phyloP scores from a whole-genome alignment of 306 rosid species.

The Erythrophleum fordii region DNA sequence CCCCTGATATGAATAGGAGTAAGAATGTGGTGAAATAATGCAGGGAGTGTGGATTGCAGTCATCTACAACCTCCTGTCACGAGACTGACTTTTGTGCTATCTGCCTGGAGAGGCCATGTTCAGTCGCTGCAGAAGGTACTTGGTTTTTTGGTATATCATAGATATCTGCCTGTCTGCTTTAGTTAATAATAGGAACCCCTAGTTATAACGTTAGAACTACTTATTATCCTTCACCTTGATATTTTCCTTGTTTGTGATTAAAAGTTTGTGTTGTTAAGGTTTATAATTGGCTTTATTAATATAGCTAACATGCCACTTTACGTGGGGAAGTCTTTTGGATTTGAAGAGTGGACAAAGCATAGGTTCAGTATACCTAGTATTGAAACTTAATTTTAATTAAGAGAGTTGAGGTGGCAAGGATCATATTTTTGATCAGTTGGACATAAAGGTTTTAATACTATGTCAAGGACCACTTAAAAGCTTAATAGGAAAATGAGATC shows the following conservation, averaged over 20 bases:
- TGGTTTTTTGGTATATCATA: slow-evolving; percentile 26
- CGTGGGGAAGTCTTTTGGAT: not conserved
- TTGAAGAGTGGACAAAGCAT: not conserved
- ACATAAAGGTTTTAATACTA: not conserved
- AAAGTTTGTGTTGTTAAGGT: not conserved
- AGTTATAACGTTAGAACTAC: not conserved
- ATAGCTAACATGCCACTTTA: not conserved
- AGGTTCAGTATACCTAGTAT: not conserved
- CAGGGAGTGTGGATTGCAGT: slow-evolving; percentile 88
- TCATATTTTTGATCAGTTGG: not conserved
- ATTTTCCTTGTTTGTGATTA: not conserved
- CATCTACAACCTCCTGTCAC: slow-evolving; percentile 56
- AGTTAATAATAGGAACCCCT: not conserved
- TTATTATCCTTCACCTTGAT: not conserved
- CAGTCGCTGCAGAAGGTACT: slow-evolving; percentile 90
- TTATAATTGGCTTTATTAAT: not conserved
- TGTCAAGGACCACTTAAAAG: not conserved
- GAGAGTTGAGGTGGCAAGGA: not conserved
- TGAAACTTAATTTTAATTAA: not conserved
- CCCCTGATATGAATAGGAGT: slow-evolving; percentile 34
- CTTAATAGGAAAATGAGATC: not conserved
- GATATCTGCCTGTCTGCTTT: slow-evolving; percentile 21
- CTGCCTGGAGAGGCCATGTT: slow-evolving; percentile 90
- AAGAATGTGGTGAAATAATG: slow-evolving; percentile 43
- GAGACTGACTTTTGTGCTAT: slow-evolving; percentile 87